Evolutionary conservation across 2,329 filamentous ascomycete species (phyloP).

Genomic region (Aspergillus sclerotialis): DNA sequence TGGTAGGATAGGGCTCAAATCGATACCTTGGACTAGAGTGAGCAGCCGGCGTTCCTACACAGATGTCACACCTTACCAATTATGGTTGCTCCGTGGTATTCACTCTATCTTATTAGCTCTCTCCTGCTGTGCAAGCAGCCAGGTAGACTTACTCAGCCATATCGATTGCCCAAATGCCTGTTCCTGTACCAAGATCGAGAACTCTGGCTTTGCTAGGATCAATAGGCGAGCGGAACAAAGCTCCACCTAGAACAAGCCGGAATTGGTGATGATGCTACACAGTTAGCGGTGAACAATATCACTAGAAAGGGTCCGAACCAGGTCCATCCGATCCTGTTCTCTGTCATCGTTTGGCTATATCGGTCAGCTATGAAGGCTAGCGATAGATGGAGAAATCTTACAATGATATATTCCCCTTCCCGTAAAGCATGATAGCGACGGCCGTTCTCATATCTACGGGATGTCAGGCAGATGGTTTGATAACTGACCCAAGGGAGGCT

Average conservation of each 20-base stretch:
- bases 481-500: not conserved
- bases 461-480: not conserved
- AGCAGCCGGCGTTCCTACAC: not conserved
- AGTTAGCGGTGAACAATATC: not conserved
- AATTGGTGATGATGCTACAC: slow-evolving; percentile 23
- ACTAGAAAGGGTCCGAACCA: slow-evolving; percentile 10
- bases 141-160: slow-evolving; percentile 18
- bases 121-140: not conserved
- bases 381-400: slow-evolving; percentile 5
- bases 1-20: slow-evolving; percentile 21
- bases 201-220: slow-evolving; percentile 13
- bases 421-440: slow-evolving; percentile 17
- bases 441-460: slow-evolving; percentile 13
- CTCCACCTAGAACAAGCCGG: slow-evolving; percentile 21
- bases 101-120: slow-evolving; percentile 3
- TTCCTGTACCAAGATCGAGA: slow-evolving; percentile 36
- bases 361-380: no score
- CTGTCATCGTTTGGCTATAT: slow-evolving; percentile 30
- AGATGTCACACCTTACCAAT: slow-evolving; percentile 8
- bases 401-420: slow-evolving; percentile 17
- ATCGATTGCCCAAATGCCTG: slow-evolving; percentile 35
- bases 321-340: slow-evolving; percentile 28
- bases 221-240: slow-evolving; percentile 24
- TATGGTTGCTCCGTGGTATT: slow-evolving; percentile 17
- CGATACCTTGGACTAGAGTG: slow-evolving; percentile 12